Conservation (phyloP, 352 stramenopile genomes). For the Globisporangium viniferum region DNA sequence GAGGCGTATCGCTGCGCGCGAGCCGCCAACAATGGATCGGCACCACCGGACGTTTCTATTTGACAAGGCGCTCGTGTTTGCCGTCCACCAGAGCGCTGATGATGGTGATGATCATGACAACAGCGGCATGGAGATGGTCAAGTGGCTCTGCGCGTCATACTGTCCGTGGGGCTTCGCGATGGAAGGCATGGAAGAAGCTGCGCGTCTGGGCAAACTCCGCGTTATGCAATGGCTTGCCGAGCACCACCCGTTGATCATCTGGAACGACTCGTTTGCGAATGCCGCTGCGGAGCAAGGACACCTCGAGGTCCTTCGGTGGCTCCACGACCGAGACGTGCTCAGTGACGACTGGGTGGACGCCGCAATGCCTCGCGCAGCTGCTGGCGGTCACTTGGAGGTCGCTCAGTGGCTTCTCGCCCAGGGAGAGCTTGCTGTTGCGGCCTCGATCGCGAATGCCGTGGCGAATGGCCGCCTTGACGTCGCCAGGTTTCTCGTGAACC, state of each 20-base stretch:
- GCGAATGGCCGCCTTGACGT: not conserved
- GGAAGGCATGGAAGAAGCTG: not conserved
- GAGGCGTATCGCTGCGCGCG: conserved; percentile 4
- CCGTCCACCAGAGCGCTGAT: too few relatives aligned
- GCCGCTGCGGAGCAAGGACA: conserved; percentile 2
- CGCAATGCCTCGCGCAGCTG: not conserved
- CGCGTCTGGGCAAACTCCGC: not conserved
- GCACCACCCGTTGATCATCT: not conserved
- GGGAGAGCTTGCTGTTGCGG: not conserved
- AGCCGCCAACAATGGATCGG: not conserved
- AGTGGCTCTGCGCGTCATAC: conserved; percentile 6
- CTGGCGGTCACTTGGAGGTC: not conserved
- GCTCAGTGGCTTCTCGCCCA: not conserved
- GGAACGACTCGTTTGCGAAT: not conserved
- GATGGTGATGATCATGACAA: too few relatives aligned
- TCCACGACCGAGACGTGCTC: not conserved
- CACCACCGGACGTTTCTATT: conserved; percentile 1
- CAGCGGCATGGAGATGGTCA: too few relatives aligned
- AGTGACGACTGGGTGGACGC: not conserved
- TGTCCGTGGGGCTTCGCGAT: not conserved
- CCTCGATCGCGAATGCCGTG: not conserved
- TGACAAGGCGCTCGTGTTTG: not conserved
- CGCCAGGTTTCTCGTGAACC: not conserved
- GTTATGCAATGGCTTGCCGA: conserved; percentile 9
- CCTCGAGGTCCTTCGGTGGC: not conserved